Evolutionary conservation across 768 basidiomycete species (phyloP).

Genomic region (Roridomyces roridus): DNA sequence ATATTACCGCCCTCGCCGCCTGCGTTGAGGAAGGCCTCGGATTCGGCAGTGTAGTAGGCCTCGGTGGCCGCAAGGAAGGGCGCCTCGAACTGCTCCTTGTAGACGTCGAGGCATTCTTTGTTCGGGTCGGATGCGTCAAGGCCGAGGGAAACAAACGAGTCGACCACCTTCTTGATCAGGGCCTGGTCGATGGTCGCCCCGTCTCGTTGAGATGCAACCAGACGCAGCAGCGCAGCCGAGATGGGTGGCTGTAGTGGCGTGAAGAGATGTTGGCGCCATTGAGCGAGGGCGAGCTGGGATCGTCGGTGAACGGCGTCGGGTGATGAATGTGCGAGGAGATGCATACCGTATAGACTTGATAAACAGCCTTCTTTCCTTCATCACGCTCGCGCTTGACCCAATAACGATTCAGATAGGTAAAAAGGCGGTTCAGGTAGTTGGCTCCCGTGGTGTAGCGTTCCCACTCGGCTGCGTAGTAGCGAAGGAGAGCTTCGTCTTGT

Average conservation of each 20-base stretch:
- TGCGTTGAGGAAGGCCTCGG: slow-evolving; percentile 74
- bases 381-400: slow-evolving; percentile 99
- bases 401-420: slow-evolving; percentile 97
- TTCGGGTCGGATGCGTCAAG: slow-evolving; percentile 91
- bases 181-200: slow-evolving; percentile 93
- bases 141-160: slow-evolving; percentile 94
- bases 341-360: slow-evolving; percentile 90
- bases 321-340: not conserved
- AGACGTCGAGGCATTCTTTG: slow-evolving; percentile 92
- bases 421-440: slow-evolving; percentile 95
- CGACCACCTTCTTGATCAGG: slow-evolving; percentile 92
- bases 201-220: slow-evolving; percentile 93
- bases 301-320: not conserved
- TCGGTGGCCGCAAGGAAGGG: slow-evolving; percentile 91
- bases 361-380: slow-evolving; percentile 93
- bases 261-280: slow-evolving; percentile 95
- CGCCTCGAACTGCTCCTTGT: slow-evolving; percentile 87
- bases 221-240: slow-evolving; percentile 83
- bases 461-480: slow-evolving; percentile 94
- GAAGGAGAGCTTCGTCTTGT: slow-evolving; percentile 88
- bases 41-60: slow-evolving; percentile 91
- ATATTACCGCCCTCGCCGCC: slow-evolving; percentile 69
- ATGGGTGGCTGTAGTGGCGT: slow-evolving; percentile 79
- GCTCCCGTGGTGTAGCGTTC: slow-evolving; percentile 96
- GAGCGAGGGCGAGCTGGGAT: slow-evolving; percentile 85